Percentiles rank a stretch among this genome's conserved stretches.
phyloP scores from a whole-genome alignment of 2,329 filamentous ascomycete genomes.

The Pseudocercospora fuligena region DNA sequence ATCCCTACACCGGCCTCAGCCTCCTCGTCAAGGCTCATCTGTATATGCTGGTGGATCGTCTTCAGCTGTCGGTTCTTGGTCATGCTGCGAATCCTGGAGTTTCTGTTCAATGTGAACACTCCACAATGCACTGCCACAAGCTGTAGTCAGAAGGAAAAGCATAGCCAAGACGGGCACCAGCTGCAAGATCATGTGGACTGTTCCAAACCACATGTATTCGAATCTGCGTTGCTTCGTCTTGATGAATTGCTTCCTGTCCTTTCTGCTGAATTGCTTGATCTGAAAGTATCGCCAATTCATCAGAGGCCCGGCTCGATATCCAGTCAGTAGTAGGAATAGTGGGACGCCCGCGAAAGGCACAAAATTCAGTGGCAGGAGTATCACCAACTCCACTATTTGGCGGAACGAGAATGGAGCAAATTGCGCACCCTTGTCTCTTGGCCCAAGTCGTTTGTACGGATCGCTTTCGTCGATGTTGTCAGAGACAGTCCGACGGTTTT shows the following conservation, averaged over 20 bases:
- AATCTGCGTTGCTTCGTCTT: slow-evolving; percentile 65
- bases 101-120: slow-evolving; percentile 75
- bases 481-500: slow-evolving; percentile 62
- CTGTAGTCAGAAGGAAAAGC: slow-evolving; percentile 88
- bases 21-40: slow-evolving; percentile 35
- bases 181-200: slow-evolving; percentile 80
- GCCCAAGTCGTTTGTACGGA: slow-evolving; percentile 79
- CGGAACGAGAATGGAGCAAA: slow-evolving; percentile 88
- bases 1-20: background rate
- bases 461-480: slow-evolving; percentile 73
- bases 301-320: slow-evolving; percentile 83
- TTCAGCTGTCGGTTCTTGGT: slow-evolving; percentile 27
- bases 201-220: slow-evolving; percentile 94
- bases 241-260: slow-evolving; percentile 73
- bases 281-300: slow-evolving; percentile 92
- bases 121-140: slow-evolving; percentile 85
- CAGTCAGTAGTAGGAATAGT: slow-evolving; percentile 85
- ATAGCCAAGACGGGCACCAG: slow-evolving; percentile 91
- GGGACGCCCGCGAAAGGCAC: slow-evolving; percentile 82
- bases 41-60: slow-evolving; percentile 36
- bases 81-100: slow-evolving; percentile 18
- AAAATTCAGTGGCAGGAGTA: slow-evolving; percentile 74
- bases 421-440: slow-evolving; percentile 74
- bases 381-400: slow-evolving; percentile 84
- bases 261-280: slow-evolving; percentile 73